Evolutionary conservation across 2,329 filamentous ascomycete species (phyloP).

Genomic region (Penicillium sp.): DNA sequence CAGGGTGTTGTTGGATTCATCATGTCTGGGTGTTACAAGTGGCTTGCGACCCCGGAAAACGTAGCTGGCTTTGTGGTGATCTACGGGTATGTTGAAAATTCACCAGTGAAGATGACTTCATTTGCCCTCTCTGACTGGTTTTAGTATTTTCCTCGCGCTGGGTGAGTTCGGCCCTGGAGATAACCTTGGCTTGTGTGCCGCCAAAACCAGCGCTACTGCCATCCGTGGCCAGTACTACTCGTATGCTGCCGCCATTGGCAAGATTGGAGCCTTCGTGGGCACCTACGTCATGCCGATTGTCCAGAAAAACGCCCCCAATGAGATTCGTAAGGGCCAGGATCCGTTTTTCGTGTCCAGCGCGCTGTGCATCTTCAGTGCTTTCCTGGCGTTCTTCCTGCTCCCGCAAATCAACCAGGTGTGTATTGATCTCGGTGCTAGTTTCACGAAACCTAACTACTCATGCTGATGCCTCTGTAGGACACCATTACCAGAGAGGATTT

Average conservation of each 20-base stretch:
- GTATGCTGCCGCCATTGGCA: constrained; percentile 52
- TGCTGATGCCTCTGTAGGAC: constrained; percentile 59
- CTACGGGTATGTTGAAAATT: constrained; percentile 58
- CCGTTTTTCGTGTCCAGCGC: constrained; percentile 85
- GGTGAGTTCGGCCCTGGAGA: constrained; percentile 86
- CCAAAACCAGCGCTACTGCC: constrained; percentile 84
- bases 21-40: constrained; percentile 78
- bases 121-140: background rate
- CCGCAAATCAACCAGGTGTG: constrained; percentile 69
- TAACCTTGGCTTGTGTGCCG: constrained; percentile 85
- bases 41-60: constrained; percentile 67
- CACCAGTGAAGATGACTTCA: background rate
- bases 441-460: background rate
- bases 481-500: constrained; percentile 79
- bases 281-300: constrained; percentile 81
- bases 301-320: constrained; percentile 57
- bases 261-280: constrained; percentile 74
- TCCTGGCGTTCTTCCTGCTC: constrained; percentile 67
- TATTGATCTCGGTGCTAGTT: background rate
- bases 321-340: constrained; percentile 70
- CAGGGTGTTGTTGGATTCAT: constrained; percentile 84
- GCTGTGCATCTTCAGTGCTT: constrained; percentile 75
- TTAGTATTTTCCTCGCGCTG: constrained; percentile 70
- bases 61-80: constrained; percentile 78
- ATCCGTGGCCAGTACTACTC: constrained; percentile 77